A percentile compares a stretch with the other conserved stretches of the same genome.
Evolutionary conservation across 139 green algal species (phyloP).

Genomic region (Axilococcus clingmanii): DNA sequence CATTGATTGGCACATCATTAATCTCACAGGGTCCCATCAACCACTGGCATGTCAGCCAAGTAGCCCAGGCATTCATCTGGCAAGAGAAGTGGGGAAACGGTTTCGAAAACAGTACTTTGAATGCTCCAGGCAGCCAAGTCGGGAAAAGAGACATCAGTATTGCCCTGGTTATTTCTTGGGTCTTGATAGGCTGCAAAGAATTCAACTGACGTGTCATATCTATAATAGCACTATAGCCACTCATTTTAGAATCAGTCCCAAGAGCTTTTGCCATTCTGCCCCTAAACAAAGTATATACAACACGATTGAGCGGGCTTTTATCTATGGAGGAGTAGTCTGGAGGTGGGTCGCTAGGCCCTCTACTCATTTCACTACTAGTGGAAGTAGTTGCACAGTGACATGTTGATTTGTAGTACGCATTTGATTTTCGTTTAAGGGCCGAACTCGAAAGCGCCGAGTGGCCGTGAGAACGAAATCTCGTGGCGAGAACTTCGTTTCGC

Average conservation of each 20-base stretch:
- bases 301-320: constrained; percentile 42
- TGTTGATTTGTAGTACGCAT: too few species aligned
- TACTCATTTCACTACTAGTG: too few species aligned
- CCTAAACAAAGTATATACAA: constrained; percentile 66
- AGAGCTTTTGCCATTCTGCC: constrained; percentile 63
- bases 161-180: constrained; percentile 42
- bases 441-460: too few species aligned
- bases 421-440: too few species aligned
- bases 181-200: constrained; percentile 27
- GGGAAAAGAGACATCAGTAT: constrained; percentile 77
- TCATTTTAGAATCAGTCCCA: constrained; percentile 38
- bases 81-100: constrained; percentile 43
- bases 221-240: constrained; percentile 77
- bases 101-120: constrained; percentile 42
- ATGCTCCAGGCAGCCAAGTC: constrained; percentile 63
- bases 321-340: constrained; percentile 42
- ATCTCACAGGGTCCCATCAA: constrained; percentile 78
- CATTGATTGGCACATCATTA: constrained; percentile 70
- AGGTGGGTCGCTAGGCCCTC: neutral
- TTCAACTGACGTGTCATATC: constrained; percentile 72
- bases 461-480: too few species aligned
- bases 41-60: constrained; percentile 76
- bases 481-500: neutral
- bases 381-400: too few species aligned
- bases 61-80: constrained; percentile 71